phyloP scores from a whole-genome alignment of 1,139 yeast genomes.

The Yamadazyma friedrichii region DNA sequence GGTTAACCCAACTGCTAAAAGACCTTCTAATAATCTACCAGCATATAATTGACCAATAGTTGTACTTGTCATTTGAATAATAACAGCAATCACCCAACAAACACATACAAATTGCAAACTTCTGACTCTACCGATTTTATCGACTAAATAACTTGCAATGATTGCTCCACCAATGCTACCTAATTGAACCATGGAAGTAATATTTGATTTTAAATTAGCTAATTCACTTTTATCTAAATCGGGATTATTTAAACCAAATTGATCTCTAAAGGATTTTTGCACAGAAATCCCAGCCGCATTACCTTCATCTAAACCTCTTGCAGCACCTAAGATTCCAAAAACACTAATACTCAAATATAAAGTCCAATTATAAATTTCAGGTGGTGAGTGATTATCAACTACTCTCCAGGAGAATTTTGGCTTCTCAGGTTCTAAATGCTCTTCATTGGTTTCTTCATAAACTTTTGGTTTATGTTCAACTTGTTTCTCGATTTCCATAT shows the following conservation, averaged over 20 bases:
- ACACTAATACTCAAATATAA: constrained; percentile 48
- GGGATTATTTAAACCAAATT: constrained; percentile 47
- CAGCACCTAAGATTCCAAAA: constrained; percentile 59
- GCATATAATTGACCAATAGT: constrained; percentile 50
- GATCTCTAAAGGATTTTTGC: constrained; percentile 40
- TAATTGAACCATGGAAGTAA: constrained; percentile 61
- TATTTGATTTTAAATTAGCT: constrained; percentile 53
- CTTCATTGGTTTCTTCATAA: background rate
- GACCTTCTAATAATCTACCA: constrained; percentile 54
- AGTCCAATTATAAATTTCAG: constrained; percentile 47
- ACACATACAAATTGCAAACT: constrained; percentile 46
- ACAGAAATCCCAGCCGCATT: constrained; percentile 41
- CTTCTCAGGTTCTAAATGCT: constrained; percentile 8
- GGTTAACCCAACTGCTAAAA: constrained; percentile 54
- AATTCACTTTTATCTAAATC: constrained; percentile 31
- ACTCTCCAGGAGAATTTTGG: constrained; percentile 26
- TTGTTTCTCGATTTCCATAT: background rate
- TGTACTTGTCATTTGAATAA: constrained; percentile 47
- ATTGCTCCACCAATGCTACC: constrained; percentile 61
- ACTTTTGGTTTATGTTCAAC: no score
- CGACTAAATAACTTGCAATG: constrained; percentile 50
- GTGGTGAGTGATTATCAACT: constrained; percentile 42
- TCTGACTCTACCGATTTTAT: constrained; percentile 54
- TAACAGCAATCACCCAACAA: constrained; percentile 47
- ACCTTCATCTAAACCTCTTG: constrained; percentile 66